A percentile compares a stretch with the other conserved stretches of the same genome.
phyloP scores from a whole-genome alignment of 2,329 filamentous ascomycete genomes.

The Pyrenophora teres region DNA sequence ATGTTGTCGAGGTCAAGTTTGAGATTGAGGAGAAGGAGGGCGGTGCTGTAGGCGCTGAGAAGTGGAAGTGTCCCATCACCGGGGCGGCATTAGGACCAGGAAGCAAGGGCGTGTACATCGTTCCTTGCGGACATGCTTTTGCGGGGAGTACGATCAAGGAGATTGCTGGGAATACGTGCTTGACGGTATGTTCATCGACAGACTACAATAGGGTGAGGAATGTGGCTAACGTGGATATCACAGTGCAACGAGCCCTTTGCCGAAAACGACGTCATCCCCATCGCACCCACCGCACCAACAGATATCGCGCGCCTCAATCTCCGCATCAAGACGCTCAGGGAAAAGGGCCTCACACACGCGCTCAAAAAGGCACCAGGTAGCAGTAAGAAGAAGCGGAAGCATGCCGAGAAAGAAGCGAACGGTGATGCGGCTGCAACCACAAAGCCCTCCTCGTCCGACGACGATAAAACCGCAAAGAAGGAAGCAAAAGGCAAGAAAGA shows the following conservation, averaged over 20 bases:
- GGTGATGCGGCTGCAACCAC: slow-evolving; percentile 8
- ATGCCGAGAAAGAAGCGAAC: slow-evolving; percentile 56
- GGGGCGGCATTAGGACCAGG: slow-evolving; percentile 81
- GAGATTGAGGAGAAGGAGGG: slow-evolving; percentile 55
- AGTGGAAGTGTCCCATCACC: slow-evolving; percentile 84
- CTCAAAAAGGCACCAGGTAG: slow-evolving; percentile 75
- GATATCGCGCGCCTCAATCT: slow-evolving; percentile 72
- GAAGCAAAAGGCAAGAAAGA: slow-evolving; percentile 16
- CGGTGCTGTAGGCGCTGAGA: slow-evolving; percentile 50
- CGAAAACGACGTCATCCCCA: slow-evolving; percentile 76
- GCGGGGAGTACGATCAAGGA: slow-evolving; percentile 83
- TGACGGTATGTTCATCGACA: slow-evolving; percentile 52
- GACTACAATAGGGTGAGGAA: background rate
- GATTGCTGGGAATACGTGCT: slow-evolving; percentile 67
- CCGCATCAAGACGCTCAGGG: slow-evolving; percentile 70
- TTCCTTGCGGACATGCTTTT: slow-evolving; percentile 95
- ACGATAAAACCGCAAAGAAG: slow-evolving; percentile 27
- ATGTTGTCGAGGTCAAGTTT: slow-evolving; percentile 86
- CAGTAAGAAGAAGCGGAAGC: slow-evolving; percentile 76
- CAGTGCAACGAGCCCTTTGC: slow-evolving; percentile 78
- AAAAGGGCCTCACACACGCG: slow-evolving; percentile 78
- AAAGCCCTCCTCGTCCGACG: slow-evolving; percentile 25
- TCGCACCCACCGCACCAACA: slow-evolving; percentile 71
- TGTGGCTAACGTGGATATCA: slow-evolving; percentile 12
- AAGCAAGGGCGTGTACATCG: slow-evolving; percentile 82